A percentile compares a stretch with the other conserved stretches of the same genome.
These are phyloP conservation scores for Casaregolazyma lundiana DNA, from an alignment of 1,139 yeast genomes.

Conservation along the genomic window DNA sequence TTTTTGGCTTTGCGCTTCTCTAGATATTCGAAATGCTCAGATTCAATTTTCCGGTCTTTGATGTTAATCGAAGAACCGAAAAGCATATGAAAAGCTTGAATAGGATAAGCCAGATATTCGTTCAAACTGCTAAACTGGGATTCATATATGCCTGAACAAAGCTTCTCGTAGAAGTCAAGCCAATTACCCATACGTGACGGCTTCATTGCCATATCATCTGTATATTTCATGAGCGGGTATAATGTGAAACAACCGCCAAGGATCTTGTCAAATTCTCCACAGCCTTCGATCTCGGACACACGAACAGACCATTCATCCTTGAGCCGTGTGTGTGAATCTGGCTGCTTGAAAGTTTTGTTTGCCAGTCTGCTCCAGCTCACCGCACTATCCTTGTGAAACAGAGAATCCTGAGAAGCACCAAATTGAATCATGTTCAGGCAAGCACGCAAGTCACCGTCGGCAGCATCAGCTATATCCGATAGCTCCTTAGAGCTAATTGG, in stretches of 20 bases:
- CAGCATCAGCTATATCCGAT: slow-evolving; percentile 57
- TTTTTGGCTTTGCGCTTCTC: slow-evolving; percentile 20
- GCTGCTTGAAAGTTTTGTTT: slow-evolving; percentile 31
- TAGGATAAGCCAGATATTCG: slow-evolving; percentile 53
- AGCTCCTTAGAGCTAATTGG: slow-evolving; percentile 38
- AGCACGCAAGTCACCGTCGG: slow-evolving; percentile 83
- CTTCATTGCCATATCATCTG: slow-evolving; percentile 62
- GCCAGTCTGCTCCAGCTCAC: slow-evolving; percentile 25
- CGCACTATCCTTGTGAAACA: slow-evolving; percentile 23
- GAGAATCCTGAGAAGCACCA: slow-evolving; percentile 33
- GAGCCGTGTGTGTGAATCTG: slow-evolving; percentile 36
- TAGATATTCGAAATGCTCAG: slow-evolving; percentile 41
- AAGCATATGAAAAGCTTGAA: slow-evolving; percentile 58
- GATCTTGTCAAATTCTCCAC: slow-evolving; percentile 56
- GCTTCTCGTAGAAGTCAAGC: slow-evolving; percentile 62
- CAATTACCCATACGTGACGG: slow-evolving; percentile 71
- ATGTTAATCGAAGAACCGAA: slow-evolving; percentile 57
- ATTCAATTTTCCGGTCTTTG: slow-evolving; percentile 32
- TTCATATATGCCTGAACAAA: slow-evolving; percentile 42
- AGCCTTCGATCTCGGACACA: slow-evolving; percentile 44
- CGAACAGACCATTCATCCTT: slow-evolving; percentile 43
- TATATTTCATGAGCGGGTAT: slow-evolving; percentile 51
- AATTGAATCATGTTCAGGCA: slow-evolving; percentile 84
- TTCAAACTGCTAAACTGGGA: slow-evolving; percentile 45
- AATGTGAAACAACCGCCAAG: slow-evolving; percentile 65